Base-by-base conservation (phyloP, 1,284 basidiomycete species). In the Flammula alnicola region DNA sequence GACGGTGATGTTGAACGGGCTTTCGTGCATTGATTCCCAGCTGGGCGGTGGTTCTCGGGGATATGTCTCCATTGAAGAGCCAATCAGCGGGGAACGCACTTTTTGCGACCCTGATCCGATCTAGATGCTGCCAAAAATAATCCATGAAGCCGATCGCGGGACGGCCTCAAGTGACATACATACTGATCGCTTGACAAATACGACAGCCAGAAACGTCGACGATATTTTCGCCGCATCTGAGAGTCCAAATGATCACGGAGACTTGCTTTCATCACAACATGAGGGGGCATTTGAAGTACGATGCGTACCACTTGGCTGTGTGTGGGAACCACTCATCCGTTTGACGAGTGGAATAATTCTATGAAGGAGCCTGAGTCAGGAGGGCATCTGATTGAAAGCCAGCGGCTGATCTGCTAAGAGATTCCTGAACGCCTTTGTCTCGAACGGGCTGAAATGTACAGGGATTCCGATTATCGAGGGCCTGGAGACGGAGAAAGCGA, bases 21-120 rank as follows among this genome's bases (percentile, higher is more conserved):
- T 36, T 26, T 39, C 37, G 25, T 27, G 20, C 31, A 44, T 42
- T 36, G 40, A 51, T 54, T 53, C 55, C 45, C 47, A 58, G 49
- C 32, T 41, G 35, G 44, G 37, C 36, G 51, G 40, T 26, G 42
- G 41, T 29, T 44, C 48, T 47, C 51, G 56, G 53, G 51, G 53
- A 55, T 55, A 57, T 52, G 23, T 26, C 20, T 37, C 31, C 12
- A 11, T 36, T 22, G 9, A 32, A 35, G 57, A 47, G 57, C 58
- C 58, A 59, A 60, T 60, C 56, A 49, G 53, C 46, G 47, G 58
- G 55, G 47, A 51, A 29, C 25, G n/a, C 16, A 11, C 9, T 27
- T 17, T 23, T 36, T 7, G 27, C 20, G 20, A 40, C 49, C 52
- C 47, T 50, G 27, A 27, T 39, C 29, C 19, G 39, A 54, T 54